Evolutionary conservation across 106 monocot species (phyloP), one percentile per base, ranked within the genome.

Genomic region (Vanilla planifolia): DNA sequence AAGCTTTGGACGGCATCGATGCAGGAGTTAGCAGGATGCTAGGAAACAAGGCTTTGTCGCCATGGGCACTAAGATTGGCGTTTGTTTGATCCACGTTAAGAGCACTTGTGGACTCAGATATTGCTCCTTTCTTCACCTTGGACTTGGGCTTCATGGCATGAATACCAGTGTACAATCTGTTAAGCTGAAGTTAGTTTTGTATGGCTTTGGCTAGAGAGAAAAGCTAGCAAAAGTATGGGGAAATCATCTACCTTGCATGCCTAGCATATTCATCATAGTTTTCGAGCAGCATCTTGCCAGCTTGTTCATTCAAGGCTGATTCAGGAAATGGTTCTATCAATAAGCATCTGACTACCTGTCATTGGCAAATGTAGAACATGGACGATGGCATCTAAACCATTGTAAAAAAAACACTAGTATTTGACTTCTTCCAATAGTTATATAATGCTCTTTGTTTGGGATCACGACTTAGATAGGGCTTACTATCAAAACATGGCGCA

Each of bases 241-340:
- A n/a, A 28, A 34, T 27, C 13, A 46, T 43, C 51, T 74, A 95
- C 95, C 86, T 89, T 40, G 95, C 90, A 81, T 79, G 86, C 57
- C 74, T 72, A 20, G 90, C 80, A 71, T 96, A 96, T 34, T 87
- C 87, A 29, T 90, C 81, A 25, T 96, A 91, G 51, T 90, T 71
- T 55, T 96, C 90, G 8, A 90, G 90, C 66, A 96, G 58, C 84
- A 96, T 76, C 58, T 96, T 96, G 14, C 95, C 95, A 51, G 95
- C 90, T 65, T 96, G 95, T 37, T 96, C 95, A 67, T 96, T 96
- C 30, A 96, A 76, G 8, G 90, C 86, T n/a, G 95, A 90, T 63
- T 96, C 95, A 4, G 95, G 90, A 65, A 96, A 96, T 16, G 95
- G 95, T 72, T 96, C 90, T 52, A 96, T 96, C 59, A 96, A 71